Conservation (phyloP, 768 basidiomycete species). For the Tulasnella sp. region DNA sequence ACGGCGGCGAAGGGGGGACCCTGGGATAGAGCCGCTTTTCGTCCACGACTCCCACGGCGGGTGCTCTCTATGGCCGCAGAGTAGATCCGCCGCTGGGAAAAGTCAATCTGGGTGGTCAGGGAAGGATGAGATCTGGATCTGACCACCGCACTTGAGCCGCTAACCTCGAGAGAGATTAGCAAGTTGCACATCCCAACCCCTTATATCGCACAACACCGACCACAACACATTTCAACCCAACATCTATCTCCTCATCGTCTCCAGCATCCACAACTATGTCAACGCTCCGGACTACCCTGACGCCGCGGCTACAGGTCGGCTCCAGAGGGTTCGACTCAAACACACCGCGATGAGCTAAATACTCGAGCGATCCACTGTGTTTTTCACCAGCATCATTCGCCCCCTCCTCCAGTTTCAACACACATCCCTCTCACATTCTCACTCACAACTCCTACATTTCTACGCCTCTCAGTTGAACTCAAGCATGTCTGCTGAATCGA, state of each 20-base stretch:
- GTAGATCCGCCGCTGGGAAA: constrained; percentile 3
- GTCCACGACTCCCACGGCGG: constrained; percentile 1
- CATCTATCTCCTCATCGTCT: not conserved
- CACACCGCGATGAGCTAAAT: constrained; percentile 1
- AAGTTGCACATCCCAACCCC: constrained; percentile 3
- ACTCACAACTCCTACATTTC: not conserved
- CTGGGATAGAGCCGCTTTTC: not conserved
- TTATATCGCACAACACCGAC: not conserved
- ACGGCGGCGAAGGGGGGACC: not conserved
- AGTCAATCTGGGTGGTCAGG: not conserved
- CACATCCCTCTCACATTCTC: constrained; percentile 1
- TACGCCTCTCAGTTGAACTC: not conserved
- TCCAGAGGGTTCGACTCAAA: not conserved
- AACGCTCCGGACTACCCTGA: not conserved
- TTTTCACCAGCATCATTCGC: not conserved
- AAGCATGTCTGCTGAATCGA: constrained; percentile 11
- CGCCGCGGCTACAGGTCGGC: constrained; percentile 4
- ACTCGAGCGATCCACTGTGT: not conserved
- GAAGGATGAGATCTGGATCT: constrained; percentile 2
- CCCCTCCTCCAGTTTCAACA: not conserved
- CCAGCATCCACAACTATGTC: not conserved
- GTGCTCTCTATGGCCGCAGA: not conserved
- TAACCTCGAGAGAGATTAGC: constrained; percentile 1
- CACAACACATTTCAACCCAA: constrained; percentile 2
- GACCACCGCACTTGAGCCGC: constrained; percentile 3